Conservation (phyloP, 1,139 yeast genomes). For the Saccharomycopsis hybrid region DNA sequence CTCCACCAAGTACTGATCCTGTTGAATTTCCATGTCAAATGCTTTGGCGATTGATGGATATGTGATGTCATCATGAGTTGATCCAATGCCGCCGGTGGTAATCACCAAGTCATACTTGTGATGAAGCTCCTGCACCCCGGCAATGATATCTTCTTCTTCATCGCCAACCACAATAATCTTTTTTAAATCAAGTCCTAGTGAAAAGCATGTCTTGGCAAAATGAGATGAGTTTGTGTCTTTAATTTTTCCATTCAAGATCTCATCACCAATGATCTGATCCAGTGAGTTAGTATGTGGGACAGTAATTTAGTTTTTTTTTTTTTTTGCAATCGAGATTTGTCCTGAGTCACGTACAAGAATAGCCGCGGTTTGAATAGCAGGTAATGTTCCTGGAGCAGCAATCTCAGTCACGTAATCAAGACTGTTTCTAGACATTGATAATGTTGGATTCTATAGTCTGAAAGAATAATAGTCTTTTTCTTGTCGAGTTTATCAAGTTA, state of each 20-base stretch:
- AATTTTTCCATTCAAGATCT: constrained; percentile 82
- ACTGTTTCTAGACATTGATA: no score
- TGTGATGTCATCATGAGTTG: constrained; percentile 86
- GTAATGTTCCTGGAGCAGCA: background rate
- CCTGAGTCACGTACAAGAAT: constrained; percentile 2
- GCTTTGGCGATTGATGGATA: constrained; percentile 66
- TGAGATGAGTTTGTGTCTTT: constrained; percentile 68
- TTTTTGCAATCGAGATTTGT: background rate
- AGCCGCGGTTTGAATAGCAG: constrained; percentile 7
- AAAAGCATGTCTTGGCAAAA: constrained; percentile 67
- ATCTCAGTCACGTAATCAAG: background rate
- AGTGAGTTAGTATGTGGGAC: background rate
- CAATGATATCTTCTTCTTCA: constrained; percentile 56
- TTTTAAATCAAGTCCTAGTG: constrained; percentile 55
- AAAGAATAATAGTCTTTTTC: no score
- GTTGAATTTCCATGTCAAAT: constrained; percentile 42
- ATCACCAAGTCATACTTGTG: constrained; percentile 59
- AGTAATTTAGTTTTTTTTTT: background rate
- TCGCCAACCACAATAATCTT: constrained; percentile 73
- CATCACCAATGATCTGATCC: constrained; percentile 70
- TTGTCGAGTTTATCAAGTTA: no score
- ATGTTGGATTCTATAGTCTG: no score
- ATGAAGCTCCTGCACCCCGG: constrained; percentile 43
- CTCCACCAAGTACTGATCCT: constrained; percentile 52
- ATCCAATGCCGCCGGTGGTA: constrained; percentile 81